A percentile compares a stretch with the other conserved stretches of the same genome.
Conservation (phyloP, 805 yeast genomes). For the Candida awuae region DNA sequence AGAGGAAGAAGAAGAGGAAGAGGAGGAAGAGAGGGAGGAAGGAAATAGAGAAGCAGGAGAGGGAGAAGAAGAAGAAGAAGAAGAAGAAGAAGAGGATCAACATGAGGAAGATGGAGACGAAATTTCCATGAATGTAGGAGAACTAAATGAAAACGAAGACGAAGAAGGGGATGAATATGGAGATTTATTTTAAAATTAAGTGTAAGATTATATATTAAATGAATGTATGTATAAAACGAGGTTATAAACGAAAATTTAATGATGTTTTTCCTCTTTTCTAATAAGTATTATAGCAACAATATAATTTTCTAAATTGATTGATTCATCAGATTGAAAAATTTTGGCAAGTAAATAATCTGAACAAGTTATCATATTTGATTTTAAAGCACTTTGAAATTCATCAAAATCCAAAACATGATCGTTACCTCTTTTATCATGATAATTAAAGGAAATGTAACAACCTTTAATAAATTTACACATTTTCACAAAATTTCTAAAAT, state of each 20-base stretch:
- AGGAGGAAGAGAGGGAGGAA: constrained; percentile 23
- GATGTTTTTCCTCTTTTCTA: constrained; percentile 16
- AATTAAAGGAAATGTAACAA: constrained; percentile 25
- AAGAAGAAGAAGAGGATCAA: constrained; percentile 27
- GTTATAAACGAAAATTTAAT: neutral
- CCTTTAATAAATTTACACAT: constrained; percentile 26
- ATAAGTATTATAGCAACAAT: constrained; percentile 23
- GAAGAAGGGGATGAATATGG: constrained; percentile 24
- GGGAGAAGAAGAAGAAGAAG: constrained; percentile 23
- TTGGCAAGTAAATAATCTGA: constrained; percentile 17
- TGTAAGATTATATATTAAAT: constrained; percentile 1
- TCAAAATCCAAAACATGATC: constrained; percentile 22
- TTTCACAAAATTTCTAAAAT: constrained; percentile 24
- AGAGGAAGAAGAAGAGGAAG: constrained; percentile 13
- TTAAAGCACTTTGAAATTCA: constrained; percentile 24
- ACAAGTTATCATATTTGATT: constrained; percentile 19
- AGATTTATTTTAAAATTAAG: constrained; percentile 16
- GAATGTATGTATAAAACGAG: neutral
- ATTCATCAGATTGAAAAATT: constrained; percentile 17
- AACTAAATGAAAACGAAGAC: constrained; percentile 24
- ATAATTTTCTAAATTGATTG: constrained; percentile 23
- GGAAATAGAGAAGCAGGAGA: constrained; percentile 20
- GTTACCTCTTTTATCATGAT: constrained; percentile 18
- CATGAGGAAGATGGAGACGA: constrained; percentile 26
- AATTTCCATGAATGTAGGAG: no score